A percentile compares a stretch with the other conserved stretches of the same genome.
phyloP scores from a whole-genome alignment of 345 rosid genomes.

The Anastatica hierochuntica region DNA sequence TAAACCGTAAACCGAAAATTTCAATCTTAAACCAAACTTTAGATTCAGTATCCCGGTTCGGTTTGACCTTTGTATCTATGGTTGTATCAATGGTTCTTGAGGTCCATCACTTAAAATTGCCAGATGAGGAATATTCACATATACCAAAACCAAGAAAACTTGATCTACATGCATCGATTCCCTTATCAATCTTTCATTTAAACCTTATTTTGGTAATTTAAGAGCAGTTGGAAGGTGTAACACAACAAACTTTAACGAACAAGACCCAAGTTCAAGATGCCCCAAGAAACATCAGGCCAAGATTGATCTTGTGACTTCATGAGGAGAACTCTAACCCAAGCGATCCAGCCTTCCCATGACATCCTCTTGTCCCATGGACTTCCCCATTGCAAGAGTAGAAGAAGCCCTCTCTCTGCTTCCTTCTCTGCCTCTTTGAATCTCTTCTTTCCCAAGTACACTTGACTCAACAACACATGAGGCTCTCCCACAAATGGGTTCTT shows the following conservation, averaged over 20 bases:
- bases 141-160: not conserved
- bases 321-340: conserved; percentile 72
- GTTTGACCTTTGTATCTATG: too few species aligned
- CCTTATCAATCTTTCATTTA: not conserved
- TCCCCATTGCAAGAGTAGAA: conserved; percentile 73
- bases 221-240: not conserved
- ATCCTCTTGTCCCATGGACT: conserved; percentile 92
- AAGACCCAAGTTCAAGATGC: conserved; percentile 68
- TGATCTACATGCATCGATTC: not conserved
- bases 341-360: conserved; percentile 93
- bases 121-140: too few species aligned
- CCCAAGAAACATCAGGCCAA: conserved; percentile 85
- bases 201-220: not conserved
- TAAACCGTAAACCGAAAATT: too few species aligned
- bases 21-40: too few species aligned
- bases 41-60: too few species aligned
- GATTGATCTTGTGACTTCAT: conserved; percentile 71
- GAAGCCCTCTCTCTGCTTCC: conserved; percentile 56
- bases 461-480: conserved; percentile 65
- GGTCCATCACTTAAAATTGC: too few species aligned
- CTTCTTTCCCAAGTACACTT: conserved; percentile 47
- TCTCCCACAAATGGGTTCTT: conserved; percentile 79
- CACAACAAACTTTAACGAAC: conserved; percentile 33
- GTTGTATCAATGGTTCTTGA: too few species aligned
- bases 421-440: conserved; percentile 59